Percentiles rank a stretch among this genome's conserved stretches.
Conservation (phyloP, 208 protist genomes). For the Borovskyia barvae region DNA sequence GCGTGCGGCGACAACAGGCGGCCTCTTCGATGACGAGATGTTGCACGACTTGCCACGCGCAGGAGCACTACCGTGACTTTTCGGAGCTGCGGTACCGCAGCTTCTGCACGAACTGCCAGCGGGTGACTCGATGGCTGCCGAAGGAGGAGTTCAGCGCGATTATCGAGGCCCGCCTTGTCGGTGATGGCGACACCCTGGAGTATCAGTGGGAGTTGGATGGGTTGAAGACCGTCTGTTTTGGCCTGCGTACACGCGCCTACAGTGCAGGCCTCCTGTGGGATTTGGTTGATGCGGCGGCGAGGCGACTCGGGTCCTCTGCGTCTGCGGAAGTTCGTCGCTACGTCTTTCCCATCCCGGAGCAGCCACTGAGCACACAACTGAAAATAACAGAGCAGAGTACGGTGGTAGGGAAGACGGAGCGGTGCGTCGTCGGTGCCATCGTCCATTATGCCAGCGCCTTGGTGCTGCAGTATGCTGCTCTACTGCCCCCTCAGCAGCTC, state of each 20-base stretch:
- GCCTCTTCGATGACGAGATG: conserved; percentile 1
- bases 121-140: conserved; percentile 64
- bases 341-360: conserved; percentile 30
- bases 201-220: conserved; percentile 50
- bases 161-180: conserved; percentile 50
- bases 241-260: conserved; percentile 41
- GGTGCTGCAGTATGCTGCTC: conserved; percentile 53
- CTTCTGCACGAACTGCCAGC: conserved; percentile 48
- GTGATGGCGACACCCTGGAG: conserved; percentile 56
- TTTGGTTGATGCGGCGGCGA: conserved; percentile 25
- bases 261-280: conserved; percentile 37
- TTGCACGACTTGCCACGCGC: conserved; percentile 45
- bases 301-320: conserved; percentile 11
- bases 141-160: conserved; percentile 41
- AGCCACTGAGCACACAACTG: conserved; percentile 10
- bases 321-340: conserved; percentile 33
- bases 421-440: conserved; percentile 48
- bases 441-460: conserved; percentile 75
- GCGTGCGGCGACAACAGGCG: conserved; percentile 16
- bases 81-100: conserved; percentile 33
- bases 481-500: conserved; percentile 37
- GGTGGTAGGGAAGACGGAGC: conserved; percentile 2
- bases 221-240: conserved; percentile 17
- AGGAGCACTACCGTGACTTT: conserved; percentile 46
- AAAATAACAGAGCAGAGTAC: no score